Conservation (phyloP, 2,329 filamentous ascomycete genomes). For the Drechslera avenae region DNA sequence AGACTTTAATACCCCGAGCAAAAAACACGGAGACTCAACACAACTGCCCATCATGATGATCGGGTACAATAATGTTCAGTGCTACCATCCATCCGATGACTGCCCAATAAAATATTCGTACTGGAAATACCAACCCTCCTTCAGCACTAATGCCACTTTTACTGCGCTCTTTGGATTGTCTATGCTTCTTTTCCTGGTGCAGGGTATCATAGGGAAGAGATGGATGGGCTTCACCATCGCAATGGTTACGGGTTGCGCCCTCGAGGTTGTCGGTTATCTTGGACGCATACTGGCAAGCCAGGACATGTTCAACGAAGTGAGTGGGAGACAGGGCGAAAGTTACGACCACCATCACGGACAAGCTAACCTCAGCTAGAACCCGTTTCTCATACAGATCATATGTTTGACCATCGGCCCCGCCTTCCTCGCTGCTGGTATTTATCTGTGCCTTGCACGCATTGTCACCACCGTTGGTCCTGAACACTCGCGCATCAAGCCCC, state of each 20-base stretch:
- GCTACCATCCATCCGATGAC: conserved; percentile 43
- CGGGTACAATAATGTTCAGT: conserved; percentile 16
- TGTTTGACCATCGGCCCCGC: conserved; percentile 62
- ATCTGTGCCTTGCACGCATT: conserved; percentile 62
- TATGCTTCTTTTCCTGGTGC: conserved; percentile 44
- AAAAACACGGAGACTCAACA: not conserved
- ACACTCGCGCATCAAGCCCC: conserved; percentile 52
- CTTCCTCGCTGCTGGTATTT: conserved; percentile 68
- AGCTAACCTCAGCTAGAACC: conserved; percentile 45
- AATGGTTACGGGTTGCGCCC: conserved; percentile 62
- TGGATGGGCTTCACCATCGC: conserved; percentile 52
- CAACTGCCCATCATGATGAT: conserved; percentile 1
- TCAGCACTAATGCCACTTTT: conserved; percentile 51
- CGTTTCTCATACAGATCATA: conserved; percentile 70
- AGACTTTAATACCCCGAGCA: not conserved
- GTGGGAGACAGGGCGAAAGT: not conserved
- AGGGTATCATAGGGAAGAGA: conserved; percentile 46
- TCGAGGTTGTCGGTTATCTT: conserved; percentile 66
- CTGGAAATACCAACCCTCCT: conserved; percentile 53
- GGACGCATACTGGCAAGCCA: conserved; percentile 63
- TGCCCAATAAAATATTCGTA: conserved; percentile 50
- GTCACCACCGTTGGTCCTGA: conserved; percentile 48
- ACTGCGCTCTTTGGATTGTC: conserved; percentile 52
- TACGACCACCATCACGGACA: not conserved
- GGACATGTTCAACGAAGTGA: conserved; percentile 61